Conservation (phyloP, 2,329 filamentous ascomycete species). For the Colletotrichum echinochloae region DNA sequence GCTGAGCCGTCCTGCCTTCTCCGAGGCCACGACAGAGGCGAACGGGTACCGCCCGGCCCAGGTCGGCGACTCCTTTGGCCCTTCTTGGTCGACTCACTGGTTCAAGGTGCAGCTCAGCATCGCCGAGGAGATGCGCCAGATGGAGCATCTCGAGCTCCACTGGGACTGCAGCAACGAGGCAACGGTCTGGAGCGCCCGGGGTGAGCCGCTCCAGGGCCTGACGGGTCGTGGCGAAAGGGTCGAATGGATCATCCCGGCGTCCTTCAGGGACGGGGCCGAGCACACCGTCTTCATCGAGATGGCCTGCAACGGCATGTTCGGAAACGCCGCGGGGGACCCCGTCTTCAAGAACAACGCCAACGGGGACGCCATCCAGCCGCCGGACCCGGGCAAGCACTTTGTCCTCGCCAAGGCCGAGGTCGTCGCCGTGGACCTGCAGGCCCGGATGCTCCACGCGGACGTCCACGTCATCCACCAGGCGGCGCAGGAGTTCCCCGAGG, state of each 20-base stretch:
- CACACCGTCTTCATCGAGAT: constrained; percentile 77
- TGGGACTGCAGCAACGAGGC: constrained; percentile 79
- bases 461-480: constrained; percentile 76
- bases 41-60: constrained; percentile 49
- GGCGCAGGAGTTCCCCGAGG: constrained; percentile 72
- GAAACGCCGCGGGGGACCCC: constrained; percentile 48
- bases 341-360: constrained; percentile 52
- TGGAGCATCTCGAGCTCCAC: constrained; percentile 72
- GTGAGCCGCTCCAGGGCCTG: constrained; percentile 72
- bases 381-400: constrained; percentile 68
- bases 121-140: constrained; percentile 65
- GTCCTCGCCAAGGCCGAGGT: constrained; percentile 69
- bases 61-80: constrained; percentile 71
- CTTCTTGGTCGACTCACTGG: constrained; percentile 80
- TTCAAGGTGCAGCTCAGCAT: constrained; percentile 71
- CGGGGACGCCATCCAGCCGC: constrained; percentile 73
- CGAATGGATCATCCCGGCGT: constrained; percentile 73
- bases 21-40: constrained; percentile 34
- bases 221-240: constrained; percentile 72
- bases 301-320: constrained; percentile 79
- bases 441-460: constrained; percentile 70
- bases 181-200: constrained; percentile 72
- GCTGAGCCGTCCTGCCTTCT: constrained; percentile 38
- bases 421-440: constrained; percentile 71
- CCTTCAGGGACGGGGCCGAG: constrained; percentile 69